These are phyloP conservation scores for Zancudomyces culisetae DNA, from an alignment of 371 early-diverging fungal species.

Conservation along the genomic window DNA sequence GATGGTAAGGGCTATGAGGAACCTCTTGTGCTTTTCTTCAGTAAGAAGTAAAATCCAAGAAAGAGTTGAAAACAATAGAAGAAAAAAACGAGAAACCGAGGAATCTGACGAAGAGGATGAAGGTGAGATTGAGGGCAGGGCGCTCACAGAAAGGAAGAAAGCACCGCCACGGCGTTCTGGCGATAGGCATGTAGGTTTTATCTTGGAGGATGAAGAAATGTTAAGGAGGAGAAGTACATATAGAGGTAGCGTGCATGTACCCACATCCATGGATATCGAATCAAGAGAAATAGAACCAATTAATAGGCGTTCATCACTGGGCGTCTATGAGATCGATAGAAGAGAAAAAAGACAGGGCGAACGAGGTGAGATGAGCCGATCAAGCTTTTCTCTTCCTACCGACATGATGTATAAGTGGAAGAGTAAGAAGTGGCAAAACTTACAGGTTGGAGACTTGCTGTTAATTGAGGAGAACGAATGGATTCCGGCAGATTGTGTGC, in stretches of 20 bases:
- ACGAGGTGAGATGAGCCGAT: slow-evolving; percentile 7
- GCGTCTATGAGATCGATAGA: too few species aligned
- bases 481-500: slow-evolving; percentile 85
- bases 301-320: too few species aligned
- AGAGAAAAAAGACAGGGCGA: not conserved
- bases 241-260: too few species aligned
- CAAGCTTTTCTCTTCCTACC: too few species aligned
- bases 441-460: slow-evolving; percentile 84
- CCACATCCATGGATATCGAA: too few species aligned
- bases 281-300: too few species aligned
- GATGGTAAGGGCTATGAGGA: slow-evolving; percentile 4
- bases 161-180: too few species aligned
- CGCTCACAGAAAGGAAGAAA: too few species aligned
- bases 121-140: slow-evolving; percentile 5
- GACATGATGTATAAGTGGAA: slow-evolving; percentile 26
- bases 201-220: too few species aligned
- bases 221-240: too few species aligned
- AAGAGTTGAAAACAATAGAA: slow-evolving; percentile 18
- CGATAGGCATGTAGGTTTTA: too few species aligned
- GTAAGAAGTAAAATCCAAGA: slow-evolving; percentile 2
- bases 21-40: not conserved
- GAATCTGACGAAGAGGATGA: slow-evolving; percentile 23
- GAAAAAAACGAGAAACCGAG: slow-evolving; percentile 24
- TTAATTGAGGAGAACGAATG: slow-evolving; percentile 66
- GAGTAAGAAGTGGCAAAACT: slow-evolving; percentile 49